These are phyloP conservation scores for Suhomyces panamericanus DNA, from an alignment of 1,139 yeast species.

Conservation along the genomic window DNA sequence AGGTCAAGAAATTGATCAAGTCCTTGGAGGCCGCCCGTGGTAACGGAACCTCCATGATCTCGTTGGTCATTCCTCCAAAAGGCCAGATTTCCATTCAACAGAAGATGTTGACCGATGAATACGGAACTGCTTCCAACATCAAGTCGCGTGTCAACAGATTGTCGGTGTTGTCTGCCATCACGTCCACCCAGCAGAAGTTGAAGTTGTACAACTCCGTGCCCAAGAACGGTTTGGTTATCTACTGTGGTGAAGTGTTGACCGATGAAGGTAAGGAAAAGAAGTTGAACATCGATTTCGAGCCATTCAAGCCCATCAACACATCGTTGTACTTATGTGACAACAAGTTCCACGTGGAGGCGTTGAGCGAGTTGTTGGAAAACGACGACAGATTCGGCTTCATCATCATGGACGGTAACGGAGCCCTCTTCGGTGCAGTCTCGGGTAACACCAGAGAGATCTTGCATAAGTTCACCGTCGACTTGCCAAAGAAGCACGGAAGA, in stretches of 20 bases:
- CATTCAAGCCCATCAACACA: constrained; percentile 97
- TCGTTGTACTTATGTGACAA: constrained; percentile 94
- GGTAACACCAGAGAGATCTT: constrained; percentile 96
- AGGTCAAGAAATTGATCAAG: constrained; percentile 89
- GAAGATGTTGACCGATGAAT: constrained; percentile 95
- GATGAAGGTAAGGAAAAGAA: constrained; percentile 97
- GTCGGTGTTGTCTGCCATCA: constrained; percentile 93
- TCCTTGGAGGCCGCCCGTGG: constrained; percentile 90
- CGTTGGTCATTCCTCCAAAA: constrained; percentile 91
- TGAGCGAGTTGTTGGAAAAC: constrained; percentile 87
- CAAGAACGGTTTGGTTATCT: constrained; percentile 88
- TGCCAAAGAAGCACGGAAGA: constrained; percentile 99
- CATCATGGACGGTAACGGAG: constrained; percentile 99
- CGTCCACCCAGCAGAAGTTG: constrained; percentile 95
- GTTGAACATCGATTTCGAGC: constrained; percentile 92
- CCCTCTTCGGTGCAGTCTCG: constrained; percentile 90
- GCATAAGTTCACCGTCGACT: constrained; percentile 94
- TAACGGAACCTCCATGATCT: constrained; percentile 98
- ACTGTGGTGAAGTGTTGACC: constrained; percentile 97
- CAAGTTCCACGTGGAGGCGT: constrained; percentile 96
- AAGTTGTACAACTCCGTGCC: constrained; percentile 89
- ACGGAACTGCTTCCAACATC: constrained; percentile 97
- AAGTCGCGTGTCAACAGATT: constrained; percentile 95
- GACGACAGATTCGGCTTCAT: constrained; percentile 97
- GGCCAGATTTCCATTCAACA: constrained; percentile 87